Base-by-base conservation (phyloP, 192 early-diverging fungal species). In the Chytriomyces sp. region DNA sequence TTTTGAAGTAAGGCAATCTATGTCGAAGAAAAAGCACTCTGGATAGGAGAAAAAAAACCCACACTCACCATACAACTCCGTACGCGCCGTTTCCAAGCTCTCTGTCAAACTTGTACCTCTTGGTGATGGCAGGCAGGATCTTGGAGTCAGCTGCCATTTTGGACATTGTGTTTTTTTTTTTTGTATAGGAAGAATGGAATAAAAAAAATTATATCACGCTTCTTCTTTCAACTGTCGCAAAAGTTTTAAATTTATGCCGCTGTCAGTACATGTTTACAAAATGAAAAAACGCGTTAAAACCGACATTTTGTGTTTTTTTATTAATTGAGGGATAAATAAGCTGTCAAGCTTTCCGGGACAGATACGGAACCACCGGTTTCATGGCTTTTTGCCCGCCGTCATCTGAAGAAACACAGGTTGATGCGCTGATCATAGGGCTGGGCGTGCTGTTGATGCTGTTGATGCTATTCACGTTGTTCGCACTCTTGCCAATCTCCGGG, bases 61-160 rank as follows among this genome's bases (percentile, higher is more conserved):
- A 23, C 18, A 59, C 79, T 50, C 61, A 81, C 80, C 77, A 80
- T 3, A 81, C 80, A 59, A 76, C 61, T 10, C 80, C 80, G 61
- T 81, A 81, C 16, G 80, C 80, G 35, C 80, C 80, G 62, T 78
- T 75, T 69, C 80, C 80, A 61, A 81, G 46, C 77, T 81, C 80
- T 7, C 64, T 7, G 24, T 74, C 66, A 53, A 81, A 75, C 61
- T 80, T 80, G 76, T 81, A 81, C 47, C 57, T 61, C 59, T 79
- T 81, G n/a, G 76, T 72, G 69, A 81, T 81, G 9, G 78, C 78
- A 5, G 78, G 78, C 6, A 69, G 63, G 11, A 74, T 69, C 24
- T 75, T 64, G 62, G 43, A 20, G 64, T 68, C 76, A 2, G 13
- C 43, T 8, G 48, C 66, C 8, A 47, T 26, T 65, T 76, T 76